Evolutionary conservation across 306 rosid genomes (phyloP).

Genomic region (Oxytropis ochrocephala): DNA sequence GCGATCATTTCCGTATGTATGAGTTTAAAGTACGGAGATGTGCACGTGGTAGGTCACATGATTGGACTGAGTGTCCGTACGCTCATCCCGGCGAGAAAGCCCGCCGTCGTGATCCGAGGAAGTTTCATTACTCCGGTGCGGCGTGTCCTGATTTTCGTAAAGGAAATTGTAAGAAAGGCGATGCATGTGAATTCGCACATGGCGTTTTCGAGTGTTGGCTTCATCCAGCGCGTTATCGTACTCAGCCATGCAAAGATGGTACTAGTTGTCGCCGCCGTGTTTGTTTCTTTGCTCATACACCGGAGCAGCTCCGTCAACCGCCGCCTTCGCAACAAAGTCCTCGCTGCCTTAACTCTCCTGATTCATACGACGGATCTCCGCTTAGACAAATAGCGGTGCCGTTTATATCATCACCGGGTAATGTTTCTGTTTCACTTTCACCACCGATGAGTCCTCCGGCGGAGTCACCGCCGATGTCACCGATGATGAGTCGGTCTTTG

Average conservation of each 20-base stretch:
- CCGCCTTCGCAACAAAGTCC: constrained; percentile 75
- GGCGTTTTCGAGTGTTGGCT: constrained; percentile 99
- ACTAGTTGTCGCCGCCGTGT: constrained; percentile 73
- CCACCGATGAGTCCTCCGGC: constrained; percentile 46
- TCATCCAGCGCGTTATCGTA: constrained; percentile 89
- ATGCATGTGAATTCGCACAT: constrained; percentile 82
- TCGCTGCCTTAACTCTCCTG: constrained; percentile 34
- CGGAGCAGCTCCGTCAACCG: constrained; percentile 74
- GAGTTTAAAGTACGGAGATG: constrained; percentile 90
- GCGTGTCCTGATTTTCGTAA: constrained; percentile 93
- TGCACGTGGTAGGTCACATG: constrained; percentile 91
- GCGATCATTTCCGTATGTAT: constrained; percentile 87
- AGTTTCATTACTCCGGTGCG: constrained; percentile 80
- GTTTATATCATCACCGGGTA: constrained; percentile 39
- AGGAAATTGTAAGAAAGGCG: constrained; percentile 77
- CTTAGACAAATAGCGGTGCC: constrained; percentile 37
- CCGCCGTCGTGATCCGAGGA: constrained; percentile 89
- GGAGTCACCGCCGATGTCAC: constrained; percentile 77
- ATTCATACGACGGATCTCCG: constrained; percentile 73
- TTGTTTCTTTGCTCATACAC: constrained; percentile 92
- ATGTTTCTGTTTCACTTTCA: constrained; percentile 22
- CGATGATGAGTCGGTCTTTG: constrained; percentile 54
- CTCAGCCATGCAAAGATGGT: constrained; percentile 96
- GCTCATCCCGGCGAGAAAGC: constrained; percentile 99
- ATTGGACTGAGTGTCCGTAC: constrained; percentile 99